Conservation (phyloP, 257 asterid species). For the Nicotiana otophora region DNA sequence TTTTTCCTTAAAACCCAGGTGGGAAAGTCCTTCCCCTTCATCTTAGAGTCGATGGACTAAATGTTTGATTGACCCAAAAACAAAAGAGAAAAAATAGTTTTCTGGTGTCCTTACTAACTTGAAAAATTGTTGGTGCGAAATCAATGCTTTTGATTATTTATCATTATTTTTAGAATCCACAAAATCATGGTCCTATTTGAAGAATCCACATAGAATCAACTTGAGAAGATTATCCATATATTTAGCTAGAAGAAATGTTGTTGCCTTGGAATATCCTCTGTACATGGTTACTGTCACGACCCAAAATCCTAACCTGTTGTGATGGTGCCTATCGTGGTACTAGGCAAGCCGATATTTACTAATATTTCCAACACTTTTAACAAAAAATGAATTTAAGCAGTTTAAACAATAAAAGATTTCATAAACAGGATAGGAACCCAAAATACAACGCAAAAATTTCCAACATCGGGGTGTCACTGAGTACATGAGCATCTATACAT, state of each 20-base stretch:
- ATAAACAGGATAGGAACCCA: too few species aligned
- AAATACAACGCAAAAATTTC: too few species aligned
- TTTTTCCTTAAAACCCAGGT: neutral
- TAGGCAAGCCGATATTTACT: too few species aligned
- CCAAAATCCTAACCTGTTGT: too few species aligned
- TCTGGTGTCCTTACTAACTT: neutral
- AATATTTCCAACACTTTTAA: too few species aligned
- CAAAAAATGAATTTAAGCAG: too few species aligned
- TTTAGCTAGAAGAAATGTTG: conserved; percentile 1
- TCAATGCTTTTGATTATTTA: neutral
- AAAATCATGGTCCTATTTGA: neutral
- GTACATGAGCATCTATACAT: too few species aligned
- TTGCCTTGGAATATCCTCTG: neutral
- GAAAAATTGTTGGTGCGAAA: neutral
- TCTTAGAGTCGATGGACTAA: neutral
- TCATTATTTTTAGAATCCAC: neutral
- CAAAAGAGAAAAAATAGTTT: neutral
- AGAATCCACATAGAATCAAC: neutral
- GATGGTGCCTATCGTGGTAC: too few species aligned
- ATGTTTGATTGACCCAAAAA: neutral
- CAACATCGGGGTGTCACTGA: too few species aligned
- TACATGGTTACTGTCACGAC: neutral
- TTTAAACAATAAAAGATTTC: too few species aligned
- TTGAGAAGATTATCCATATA: conserved; percentile 1
- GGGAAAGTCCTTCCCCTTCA: neutral